Evolutionary conservation across 805 yeast genomes (phyloP).

Genomic region (Wickerhamomyces silvicola): DNA sequence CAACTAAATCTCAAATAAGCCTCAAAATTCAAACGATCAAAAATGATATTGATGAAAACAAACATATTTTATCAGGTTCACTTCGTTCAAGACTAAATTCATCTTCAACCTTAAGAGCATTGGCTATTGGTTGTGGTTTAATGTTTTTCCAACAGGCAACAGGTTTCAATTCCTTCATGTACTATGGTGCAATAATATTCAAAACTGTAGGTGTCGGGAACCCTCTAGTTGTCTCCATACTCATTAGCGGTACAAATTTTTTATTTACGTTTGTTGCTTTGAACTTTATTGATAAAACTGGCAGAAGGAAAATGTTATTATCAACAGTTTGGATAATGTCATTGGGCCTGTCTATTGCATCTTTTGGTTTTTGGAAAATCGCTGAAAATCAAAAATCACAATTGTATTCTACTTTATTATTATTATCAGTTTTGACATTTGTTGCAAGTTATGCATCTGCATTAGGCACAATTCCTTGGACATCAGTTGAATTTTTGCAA

Average conservation of each 20-base stretch:
- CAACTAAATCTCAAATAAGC: conserved; percentile 35
- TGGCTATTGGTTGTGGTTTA: conserved; percentile 43
- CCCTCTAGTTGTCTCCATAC: conserved; percentile 50
- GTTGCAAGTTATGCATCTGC: conserved; percentile 39
- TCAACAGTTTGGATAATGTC: conserved; percentile 35
- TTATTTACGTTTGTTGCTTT: conserved; percentile 48
- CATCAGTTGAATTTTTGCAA: conserved; percentile 38
- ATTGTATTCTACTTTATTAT: conserved; percentile 14
- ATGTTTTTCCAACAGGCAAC: conserved; percentile 53
- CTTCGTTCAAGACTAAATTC: conserved; percentile 5
- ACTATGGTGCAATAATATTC: conserved; percentile 54
- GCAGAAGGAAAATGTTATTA: conserved; percentile 39
- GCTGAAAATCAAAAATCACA: conserved; percentile 1
- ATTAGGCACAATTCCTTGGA: conserved; percentile 40
- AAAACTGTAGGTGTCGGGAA: conserved; percentile 42
- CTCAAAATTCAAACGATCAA: conserved; percentile 42
- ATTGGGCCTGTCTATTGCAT: conserved; percentile 26
- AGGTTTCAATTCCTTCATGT: conserved; percentile 61
- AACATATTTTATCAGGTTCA: conserved; percentile 3
- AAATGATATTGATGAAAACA: conserved; percentile 27
- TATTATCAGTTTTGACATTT: conserved; percentile 27
- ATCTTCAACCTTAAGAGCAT: conserved; percentile 31
- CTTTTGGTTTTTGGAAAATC: conserved; percentile 21
- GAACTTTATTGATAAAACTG: conserved; percentile 42
- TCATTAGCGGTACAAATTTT: conserved; percentile 50